phyloP scores from a whole-genome alignment of 2,329 filamentous ascomycete species.

The Microdochium bolleyi region DNA sequence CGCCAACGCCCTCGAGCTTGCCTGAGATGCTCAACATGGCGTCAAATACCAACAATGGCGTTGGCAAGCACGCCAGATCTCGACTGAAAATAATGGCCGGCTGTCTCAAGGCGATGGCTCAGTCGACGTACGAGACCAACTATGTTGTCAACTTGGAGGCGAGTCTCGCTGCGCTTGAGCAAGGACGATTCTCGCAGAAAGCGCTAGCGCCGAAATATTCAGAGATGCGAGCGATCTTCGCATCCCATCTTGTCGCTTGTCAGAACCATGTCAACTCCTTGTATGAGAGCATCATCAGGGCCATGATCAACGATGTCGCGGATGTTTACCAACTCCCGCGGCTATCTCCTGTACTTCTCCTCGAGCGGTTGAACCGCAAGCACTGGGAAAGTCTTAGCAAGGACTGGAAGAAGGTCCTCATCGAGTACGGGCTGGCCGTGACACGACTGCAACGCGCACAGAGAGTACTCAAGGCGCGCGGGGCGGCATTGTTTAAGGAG shows the following conservation, averaged over 20 bases:
- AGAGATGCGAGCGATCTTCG: not conserved
- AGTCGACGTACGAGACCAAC: not conserved
- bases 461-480: conserved; percentile 20
- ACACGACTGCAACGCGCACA: conserved; percentile 30
- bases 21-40: not conserved
- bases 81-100: not conserved
- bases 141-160: conserved; percentile 3
- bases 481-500: conserved; percentile 26
- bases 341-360: conserved; percentile 22
- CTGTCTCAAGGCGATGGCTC: not conserved
- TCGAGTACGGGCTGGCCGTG: conserved; percentile 30
- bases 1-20: not conserved
- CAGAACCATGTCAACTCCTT: conserved; percentile 1
- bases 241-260: not conserved
- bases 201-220: not conserved
- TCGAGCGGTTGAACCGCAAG: conserved; percentile 20
- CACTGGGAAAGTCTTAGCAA: conserved; percentile 17
- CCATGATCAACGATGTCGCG: not conserved
- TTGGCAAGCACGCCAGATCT: not conserved
- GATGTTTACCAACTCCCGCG: conserved; percentile 12
- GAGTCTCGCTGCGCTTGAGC: not conserved
- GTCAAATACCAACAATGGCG: not conserved
- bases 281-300: conserved; percentile 1
- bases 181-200: not conserved
- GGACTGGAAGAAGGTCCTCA: conserved; percentile 25